Base-by-base conservation (phyloP, 2,329 filamentous ascomycete species). In the Ceratocystis albifundus region DNA sequence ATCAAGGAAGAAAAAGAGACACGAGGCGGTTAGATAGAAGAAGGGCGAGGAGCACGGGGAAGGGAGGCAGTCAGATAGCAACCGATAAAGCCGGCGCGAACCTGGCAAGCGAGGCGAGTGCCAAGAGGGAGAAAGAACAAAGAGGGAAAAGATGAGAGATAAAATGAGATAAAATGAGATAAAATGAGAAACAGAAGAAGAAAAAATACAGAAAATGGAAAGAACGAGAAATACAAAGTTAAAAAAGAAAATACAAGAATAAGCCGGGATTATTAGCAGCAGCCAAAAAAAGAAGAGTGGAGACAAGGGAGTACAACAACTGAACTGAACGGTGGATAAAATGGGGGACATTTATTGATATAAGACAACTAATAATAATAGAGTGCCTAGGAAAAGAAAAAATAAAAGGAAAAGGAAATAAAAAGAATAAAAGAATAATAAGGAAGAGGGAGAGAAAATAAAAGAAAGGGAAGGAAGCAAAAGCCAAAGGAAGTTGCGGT, bases 401-500 rank as follows among this genome's bases (percentile, higher is more conserved):
- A 20, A 20, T 10, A 20, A 50, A 20, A 48, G n/a, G n/a, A n/a
- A n/a, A n/a, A 10, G 32, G 6, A 5, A 53, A 53, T n/a, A 53
- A 25, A 15, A 8, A 20, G 10, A 20, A 20, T 10, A 20, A 50
- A 20, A 48, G n/a, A 48, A 48, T n/a, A 53, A 53, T 22, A 59
- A 17, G 53, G n/a, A 32, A 59, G n/a, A n/a, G 53, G 4, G n/a
- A 17, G 28, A 5, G 32, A 32, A 15, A 57, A 57, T 8, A 20
- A 50, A 3, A 15, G n/a, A n/a, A 59, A 59, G 53, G 53, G 53
- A 59, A 28, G 53, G n/a, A 50, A 50, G 46, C 46, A 22, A 50
- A 22, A 50, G 46, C 5, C 10, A 50, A 22, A 22, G 46, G 17
- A 57, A 59, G 53, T 10, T 59, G 28, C 22, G 17, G 53, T 59